Base-by-base conservation (phyloP, 176 grass and related monocot genomes). In the Musa itinerans region DNA sequence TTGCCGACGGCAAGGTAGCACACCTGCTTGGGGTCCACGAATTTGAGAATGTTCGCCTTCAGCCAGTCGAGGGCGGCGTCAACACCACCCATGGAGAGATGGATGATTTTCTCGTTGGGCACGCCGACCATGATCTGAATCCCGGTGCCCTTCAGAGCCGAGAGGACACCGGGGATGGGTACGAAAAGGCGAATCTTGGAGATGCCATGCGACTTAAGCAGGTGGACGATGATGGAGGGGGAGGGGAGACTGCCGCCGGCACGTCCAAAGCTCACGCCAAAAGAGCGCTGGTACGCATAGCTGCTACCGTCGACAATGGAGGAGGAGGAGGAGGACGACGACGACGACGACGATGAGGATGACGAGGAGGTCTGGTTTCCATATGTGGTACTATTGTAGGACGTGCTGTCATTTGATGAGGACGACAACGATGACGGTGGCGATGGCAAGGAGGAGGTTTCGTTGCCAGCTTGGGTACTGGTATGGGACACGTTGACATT, bases 71-170 rank as follows among this genome's bases (percentile, higher is more conserved):
- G 70, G 49, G 85, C 80, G 53, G 73, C 54, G 7, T 83, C 81
- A 71, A 78, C 78, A 1, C 83, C 91, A 1, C 76, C 22, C 12
- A 78, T 54, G 50, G 91, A 77, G 53, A 94, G 85, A 77, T 79
- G 83, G 25, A 87, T 87, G 54, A 94, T 78, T 79, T 94, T 90
- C 74, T 94, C 87, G 78, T 94, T 94, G 25, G 87, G 91, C 49
- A 90, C 87, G 69, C 91, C 91, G n/a, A 94, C 65, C 16, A 58
- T 83, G 85, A 94, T 85, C 59, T 90, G 77, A 26, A 90, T 54
- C 3, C 80, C 80, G 48, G 85, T 74, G 10, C 69, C 75, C 13
- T 83, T 81, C 77, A 93, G 90, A 25, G 83, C 82, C 6, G 74
- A 77, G n/a, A 93, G 87, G 49, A 94, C 83, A n/a, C 85, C 65